A percentile compares a stretch with the other conserved stretches of the same genome.
Evolutionary conservation across 2,329 filamentous ascomycete species (phyloP).

Genomic region (Diplodia corticola): DNA sequence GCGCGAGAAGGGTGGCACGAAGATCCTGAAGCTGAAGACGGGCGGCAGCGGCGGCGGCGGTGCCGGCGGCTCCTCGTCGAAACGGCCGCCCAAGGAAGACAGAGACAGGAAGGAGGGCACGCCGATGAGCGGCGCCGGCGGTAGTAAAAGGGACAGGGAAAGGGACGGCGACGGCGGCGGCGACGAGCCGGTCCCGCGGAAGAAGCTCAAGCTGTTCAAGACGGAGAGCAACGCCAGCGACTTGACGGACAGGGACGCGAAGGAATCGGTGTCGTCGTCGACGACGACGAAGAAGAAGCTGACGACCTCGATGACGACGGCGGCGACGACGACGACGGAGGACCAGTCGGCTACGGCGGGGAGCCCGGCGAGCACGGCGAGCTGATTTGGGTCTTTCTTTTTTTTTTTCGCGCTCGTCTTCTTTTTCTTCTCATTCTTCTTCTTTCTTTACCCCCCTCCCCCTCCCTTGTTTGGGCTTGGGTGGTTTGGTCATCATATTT

Average conservation of each 20-base stretch:
- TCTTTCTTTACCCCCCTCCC: not conserved
- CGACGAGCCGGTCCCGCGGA: conserved; percentile 31
- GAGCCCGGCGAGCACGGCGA: conserved; percentile 13
- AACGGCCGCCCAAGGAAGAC: conserved; percentile 21
- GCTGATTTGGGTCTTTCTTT: not conserved
- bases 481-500: not conserved
- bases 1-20: conserved; percentile 34
- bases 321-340: not conserved
- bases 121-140: not conserved
- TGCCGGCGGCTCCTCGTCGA: not conserved
- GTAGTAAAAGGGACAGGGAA: conserved; percentile 19
- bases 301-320: not conserved
- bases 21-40: conserved; percentile 27
- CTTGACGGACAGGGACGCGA: not conserved
- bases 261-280: too few relatives aligned
- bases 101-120: conserved; percentile 29
- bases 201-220: conserved; percentile 40
- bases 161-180: conserved; percentile 30
- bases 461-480: not conserved
- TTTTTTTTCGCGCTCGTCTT: not conserved
- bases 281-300: not conserved
- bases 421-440: not conserved
- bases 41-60: not conserved
- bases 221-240: conserved; percentile 11
- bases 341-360: not conserved